A percentile compares a stretch with the other conserved stretches of the same genome.
Evolutionary conservation across 2,329 filamentous ascomycete species (phyloP).

Genomic region (Pestalotiopsis sp.): DNA sequence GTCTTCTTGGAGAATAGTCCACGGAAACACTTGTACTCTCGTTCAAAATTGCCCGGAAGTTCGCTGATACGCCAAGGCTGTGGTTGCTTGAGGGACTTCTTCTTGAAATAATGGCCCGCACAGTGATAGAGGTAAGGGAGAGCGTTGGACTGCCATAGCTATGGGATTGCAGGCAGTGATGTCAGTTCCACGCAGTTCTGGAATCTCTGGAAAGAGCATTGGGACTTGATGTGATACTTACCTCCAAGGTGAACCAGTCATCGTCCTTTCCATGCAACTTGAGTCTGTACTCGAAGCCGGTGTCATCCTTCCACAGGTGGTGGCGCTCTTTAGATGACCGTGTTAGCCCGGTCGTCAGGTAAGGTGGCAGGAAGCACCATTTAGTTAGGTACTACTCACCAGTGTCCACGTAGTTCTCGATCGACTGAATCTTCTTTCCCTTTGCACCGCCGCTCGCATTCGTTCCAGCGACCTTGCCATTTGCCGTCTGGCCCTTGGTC

Average conservation of each 20-base stretch:
- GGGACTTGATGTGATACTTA: constrained; percentile 38
- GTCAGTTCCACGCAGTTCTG: neutral
- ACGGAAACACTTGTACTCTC: constrained; percentile 55
- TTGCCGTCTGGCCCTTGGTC: constrained; percentile 40
- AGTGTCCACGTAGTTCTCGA: constrained; percentile 49
- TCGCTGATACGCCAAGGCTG: constrained; percentile 42
- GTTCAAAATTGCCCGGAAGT: constrained; percentile 40
- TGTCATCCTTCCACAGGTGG: constrained; percentile 65
- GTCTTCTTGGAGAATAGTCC: constrained; percentile 62
- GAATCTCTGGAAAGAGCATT: neutral
- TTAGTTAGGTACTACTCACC: constrained; percentile 41
- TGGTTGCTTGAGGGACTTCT: constrained; percentile 33
- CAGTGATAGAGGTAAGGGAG: constrained; percentile 64
- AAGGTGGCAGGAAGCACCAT: no score
- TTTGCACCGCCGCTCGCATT: constrained; percentile 1
- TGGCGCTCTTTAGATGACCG: constrained; percentile 52
- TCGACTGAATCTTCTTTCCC: constrained; percentile 33
- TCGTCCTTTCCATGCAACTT: constrained; percentile 60
- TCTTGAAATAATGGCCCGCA: constrained; percentile 53
- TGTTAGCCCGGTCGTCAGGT: neutral
- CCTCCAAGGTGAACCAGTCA: constrained; percentile 63
- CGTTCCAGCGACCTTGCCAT: constrained; percentile 25
- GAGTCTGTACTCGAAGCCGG: constrained; percentile 67
- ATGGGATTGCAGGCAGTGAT: neutral
- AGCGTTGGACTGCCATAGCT: constrained; percentile 71